Conservation (phyloP, 1,139 yeast species). For the Yamadazyma jaroonii region DNA sequence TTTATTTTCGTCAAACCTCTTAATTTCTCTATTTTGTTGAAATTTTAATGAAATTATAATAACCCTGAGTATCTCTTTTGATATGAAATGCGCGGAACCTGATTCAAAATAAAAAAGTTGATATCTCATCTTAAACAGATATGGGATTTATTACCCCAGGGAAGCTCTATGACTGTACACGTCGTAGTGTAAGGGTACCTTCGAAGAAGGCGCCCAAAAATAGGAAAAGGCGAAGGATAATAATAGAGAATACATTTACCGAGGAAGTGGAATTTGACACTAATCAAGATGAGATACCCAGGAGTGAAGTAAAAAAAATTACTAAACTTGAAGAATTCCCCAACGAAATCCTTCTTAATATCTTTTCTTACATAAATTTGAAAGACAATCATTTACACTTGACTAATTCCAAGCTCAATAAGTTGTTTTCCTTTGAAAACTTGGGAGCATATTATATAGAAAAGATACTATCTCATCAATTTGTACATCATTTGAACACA, state of each 20-base stretch:
- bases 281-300: too few relatives aligned
- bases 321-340: conserved; percentile 25
- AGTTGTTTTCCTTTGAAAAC: conserved; percentile 18
- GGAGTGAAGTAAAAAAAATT: not conserved
- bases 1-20: not conserved
- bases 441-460: conserved; percentile 9
- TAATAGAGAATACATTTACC: conserved; percentile 1
- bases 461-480: conserved; percentile 17
- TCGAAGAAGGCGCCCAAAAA: not conserved
- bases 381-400: conserved; percentile 23
- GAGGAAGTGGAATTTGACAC: not conserved
- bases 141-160: conserved; percentile 37
- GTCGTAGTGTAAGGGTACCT: not conserved
- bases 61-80: not conserved
- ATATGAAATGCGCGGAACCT: too few relatives aligned
- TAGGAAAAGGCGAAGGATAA: not conserved
- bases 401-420: conserved; percentile 22
- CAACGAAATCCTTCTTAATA: conserved; percentile 25
- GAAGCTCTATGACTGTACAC: conserved; percentile 10
- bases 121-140: conserved; percentile 3
- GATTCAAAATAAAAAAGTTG: conserved; percentile 14
- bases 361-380: conserved; percentile 31
- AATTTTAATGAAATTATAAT: too few relatives aligned
- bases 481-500: conserved; percentile 20
- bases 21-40: too few relatives aligned